phyloP scores from a whole-genome alignment of 2,329 filamentous ascomycete species.

The Exophiala sp. region DNA sequence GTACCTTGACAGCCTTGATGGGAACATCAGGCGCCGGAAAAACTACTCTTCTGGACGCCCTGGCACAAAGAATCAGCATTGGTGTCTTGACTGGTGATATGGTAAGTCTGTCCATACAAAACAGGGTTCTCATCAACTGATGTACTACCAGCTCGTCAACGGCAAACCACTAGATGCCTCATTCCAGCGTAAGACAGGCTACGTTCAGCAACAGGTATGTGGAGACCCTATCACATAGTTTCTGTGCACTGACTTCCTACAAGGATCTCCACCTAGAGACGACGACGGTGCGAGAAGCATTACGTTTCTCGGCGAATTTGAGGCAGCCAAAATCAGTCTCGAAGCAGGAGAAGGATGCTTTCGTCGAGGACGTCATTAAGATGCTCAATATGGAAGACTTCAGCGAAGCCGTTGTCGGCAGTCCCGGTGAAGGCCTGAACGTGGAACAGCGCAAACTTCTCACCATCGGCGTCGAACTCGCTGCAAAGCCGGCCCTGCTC shows the following conservation, averaged over 20 bases:
- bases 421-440: constrained; percentile 71
- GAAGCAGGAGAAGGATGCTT: constrained; percentile 71
- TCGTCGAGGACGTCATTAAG: constrained; percentile 84
- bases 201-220: constrained; percentile 59
- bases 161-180: constrained; percentile 54
- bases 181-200: constrained; percentile 65
- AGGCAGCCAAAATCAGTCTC: constrained; percentile 73
- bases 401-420: constrained; percentile 82
- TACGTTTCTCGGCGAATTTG: constrained; percentile 81
- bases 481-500: constrained; percentile 63
- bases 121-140: neutral
- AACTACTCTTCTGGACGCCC: constrained; percentile 57
- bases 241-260: constrained; percentile 33
- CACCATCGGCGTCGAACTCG: constrained; percentile 85
- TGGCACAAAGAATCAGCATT: constrained; percentile 54
- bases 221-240: constrained; percentile 50
- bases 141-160: constrained; percentile 49
- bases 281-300: constrained; percentile 64
- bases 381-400: constrained; percentile 86
- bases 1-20: constrained; percentile 56
- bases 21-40: constrained; percentile 63
- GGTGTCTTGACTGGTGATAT: constrained; percentile 65
- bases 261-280: constrained; percentile 63
- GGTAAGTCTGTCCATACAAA: constrained; percentile 27
- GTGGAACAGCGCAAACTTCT: constrained; percentile 67